Evolutionary conservation across 1,139 yeast species (phyloP).

Genomic region (Arxiozyma slooffiae): DNA sequence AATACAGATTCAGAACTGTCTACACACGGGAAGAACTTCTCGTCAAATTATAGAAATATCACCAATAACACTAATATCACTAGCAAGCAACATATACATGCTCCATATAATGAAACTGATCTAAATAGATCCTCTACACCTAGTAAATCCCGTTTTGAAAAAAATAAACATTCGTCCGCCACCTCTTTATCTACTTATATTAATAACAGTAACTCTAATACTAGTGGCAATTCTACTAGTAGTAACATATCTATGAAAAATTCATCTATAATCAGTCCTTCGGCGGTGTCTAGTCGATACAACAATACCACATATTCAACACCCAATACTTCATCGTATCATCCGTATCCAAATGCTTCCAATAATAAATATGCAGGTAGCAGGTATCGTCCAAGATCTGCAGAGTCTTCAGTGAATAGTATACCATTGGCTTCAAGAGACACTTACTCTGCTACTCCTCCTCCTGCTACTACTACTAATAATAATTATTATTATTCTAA

Average conservation of each 20-base stretch:
- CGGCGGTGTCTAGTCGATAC: conserved; percentile 13
- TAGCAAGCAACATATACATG: neutral
- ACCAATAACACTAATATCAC: too few relatives aligned
- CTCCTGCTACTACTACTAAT: neutral
- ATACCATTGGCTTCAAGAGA: conserved; percentile 4
- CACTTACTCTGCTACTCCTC: neutral
- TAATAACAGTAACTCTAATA: neutral
- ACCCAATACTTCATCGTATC: neutral
- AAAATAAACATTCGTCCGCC: neutral
- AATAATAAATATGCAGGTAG: conserved; percentile 5
- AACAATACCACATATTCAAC: conserved; percentile 11
- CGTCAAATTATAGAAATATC: neutral
- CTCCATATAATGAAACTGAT: neutral
- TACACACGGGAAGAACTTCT: neutral
- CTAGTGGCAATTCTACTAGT: neutral
- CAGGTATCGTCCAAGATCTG: conserved; percentile 16
- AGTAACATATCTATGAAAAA: neutral
- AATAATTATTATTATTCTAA: neutral
- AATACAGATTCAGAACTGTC: neutral
- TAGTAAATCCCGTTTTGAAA: conserved; percentile 1
- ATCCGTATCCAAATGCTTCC: neutral
- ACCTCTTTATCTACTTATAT: neutral
- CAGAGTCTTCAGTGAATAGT: conserved; percentile 7
- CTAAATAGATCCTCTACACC: neutral
- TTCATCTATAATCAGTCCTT: conserved; percentile 1